Evolutionary conservation across 768 basidiomycete genomes (phyloP).

Genomic region (Stropharia rugosoannulata): DNA sequence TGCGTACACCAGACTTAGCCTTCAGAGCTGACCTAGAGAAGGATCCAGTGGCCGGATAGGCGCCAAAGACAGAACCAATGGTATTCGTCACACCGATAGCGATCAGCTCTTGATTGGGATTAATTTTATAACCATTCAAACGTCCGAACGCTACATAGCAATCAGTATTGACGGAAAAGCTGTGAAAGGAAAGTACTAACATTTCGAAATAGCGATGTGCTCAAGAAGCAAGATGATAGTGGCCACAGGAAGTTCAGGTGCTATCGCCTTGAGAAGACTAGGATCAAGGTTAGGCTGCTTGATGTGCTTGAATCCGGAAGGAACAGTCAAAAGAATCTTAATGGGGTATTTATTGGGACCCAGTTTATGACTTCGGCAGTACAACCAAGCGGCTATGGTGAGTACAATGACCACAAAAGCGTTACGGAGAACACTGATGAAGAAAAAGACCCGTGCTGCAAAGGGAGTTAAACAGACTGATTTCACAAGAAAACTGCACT

Average conservation of each 20-base stretch:
- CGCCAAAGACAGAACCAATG: slow-evolving; percentile 84
- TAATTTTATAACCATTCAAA: slow-evolving; percentile 91
- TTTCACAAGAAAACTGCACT: slow-evolving; percentile 14
- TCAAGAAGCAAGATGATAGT: slow-evolving; percentile 90
- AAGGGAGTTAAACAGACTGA: slow-evolving; percentile 1
- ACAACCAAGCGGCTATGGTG: slow-evolving; percentile 86
- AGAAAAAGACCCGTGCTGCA: slow-evolving; percentile 71
- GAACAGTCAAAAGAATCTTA: slow-evolving; percentile 80
- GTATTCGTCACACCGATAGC: slow-evolving; percentile 98
- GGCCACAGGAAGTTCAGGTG: slow-evolving; percentile 74
- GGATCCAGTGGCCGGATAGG: slow-evolving; percentile 96
- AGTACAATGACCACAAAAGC: slow-evolving; percentile 88
- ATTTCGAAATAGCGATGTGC: slow-evolving; percentile 97
- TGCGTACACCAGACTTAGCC: slow-evolving; percentile 95
- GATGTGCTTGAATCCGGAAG: slow-evolving; percentile 74
- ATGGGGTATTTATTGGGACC: slow-evolving; percentile 74
- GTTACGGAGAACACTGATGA: slow-evolving; percentile 72
- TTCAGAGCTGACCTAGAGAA: slow-evolving; percentile 98
- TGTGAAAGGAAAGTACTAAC: slow-evolving; percentile 36
- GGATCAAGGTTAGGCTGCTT: slow-evolving; percentile 37
- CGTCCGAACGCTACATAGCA: slow-evolving; percentile 80
- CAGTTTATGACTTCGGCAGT: slow-evolving; percentile 61
- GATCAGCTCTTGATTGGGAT: slow-evolving; percentile 92
- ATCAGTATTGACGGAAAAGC: background rate
- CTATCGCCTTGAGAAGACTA: slow-evolving; percentile 64